Evolutionary conservation across 2,329 filamentous ascomycete species (phyloP).

Genomic region (Ceratocystis lukuohia): DNA sequence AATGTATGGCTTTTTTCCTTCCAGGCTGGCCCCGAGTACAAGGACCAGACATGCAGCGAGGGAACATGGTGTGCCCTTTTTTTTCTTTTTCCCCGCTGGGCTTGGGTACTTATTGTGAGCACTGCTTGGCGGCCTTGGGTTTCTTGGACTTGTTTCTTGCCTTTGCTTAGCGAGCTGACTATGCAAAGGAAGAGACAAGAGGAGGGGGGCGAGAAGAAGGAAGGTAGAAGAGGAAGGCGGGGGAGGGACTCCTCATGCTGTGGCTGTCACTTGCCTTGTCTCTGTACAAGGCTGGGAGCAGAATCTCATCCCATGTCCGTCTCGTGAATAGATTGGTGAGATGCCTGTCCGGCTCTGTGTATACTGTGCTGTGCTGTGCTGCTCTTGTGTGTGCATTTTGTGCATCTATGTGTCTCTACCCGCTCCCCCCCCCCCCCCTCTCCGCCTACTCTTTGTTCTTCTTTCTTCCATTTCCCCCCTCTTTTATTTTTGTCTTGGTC

Average conservation of each 20-base stretch:
- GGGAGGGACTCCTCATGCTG: background rate
- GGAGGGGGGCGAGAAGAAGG: background rate
- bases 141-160: background rate
- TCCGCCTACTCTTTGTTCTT: background rate
- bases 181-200: too few species aligned
- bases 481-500: background rate
- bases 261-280: background rate
- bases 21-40: background rate
- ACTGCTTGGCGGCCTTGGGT: background rate
- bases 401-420: background rate
- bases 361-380: background rate
- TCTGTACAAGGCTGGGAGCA: constrained; percentile 1
- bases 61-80: background rate
- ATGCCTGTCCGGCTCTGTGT: background rate
- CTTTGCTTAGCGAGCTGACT: background rate
- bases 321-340: background rate
- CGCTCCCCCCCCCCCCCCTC: too few species aligned
- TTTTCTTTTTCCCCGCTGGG: background rate
- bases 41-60: background rate
- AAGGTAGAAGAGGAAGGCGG: background rate
- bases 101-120: background rate
- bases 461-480: background rate
- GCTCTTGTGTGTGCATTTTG: background rate
- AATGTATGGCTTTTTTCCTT: background rate
- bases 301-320: constrained; percentile 5